These are phyloP conservation scores for Coccinonectria pachysandricola DNA, from an alignment of 2,329 filamentous ascomycete species.

Conservation along the genomic window DNA sequence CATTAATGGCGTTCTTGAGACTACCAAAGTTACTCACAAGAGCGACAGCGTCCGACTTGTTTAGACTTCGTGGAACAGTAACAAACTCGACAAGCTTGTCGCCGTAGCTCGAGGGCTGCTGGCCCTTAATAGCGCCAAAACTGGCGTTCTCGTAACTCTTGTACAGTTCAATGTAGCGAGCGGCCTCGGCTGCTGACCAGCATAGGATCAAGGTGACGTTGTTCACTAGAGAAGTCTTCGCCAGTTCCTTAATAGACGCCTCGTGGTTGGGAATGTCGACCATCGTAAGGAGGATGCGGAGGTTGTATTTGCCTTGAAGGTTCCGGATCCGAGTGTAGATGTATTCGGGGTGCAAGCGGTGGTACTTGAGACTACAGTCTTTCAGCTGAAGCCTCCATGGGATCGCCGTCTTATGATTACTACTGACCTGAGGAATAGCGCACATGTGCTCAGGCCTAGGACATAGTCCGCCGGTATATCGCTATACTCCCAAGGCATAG, in stretches of 20 bases:
- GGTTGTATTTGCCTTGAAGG: constrained; percentile 73
- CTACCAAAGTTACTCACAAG: constrained; percentile 89
- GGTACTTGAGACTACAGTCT: constrained; percentile 68
- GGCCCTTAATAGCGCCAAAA: constrained; percentile 73
- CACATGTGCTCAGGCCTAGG: constrained; percentile 77
- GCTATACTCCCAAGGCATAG: constrained; percentile 89
- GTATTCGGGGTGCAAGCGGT: constrained; percentile 94
- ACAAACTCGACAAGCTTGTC: constrained; percentile 88
- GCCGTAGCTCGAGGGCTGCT: constrained; percentile 73
- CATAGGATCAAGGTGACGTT: constrained; percentile 86
- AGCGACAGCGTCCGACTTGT: constrained; percentile 88
- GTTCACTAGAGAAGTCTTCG: constrained; percentile 86
- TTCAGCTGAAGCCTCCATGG: background rate
- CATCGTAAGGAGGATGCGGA: constrained; percentile 80
- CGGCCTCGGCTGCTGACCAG: constrained; percentile 91
- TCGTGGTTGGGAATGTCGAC: constrained; percentile 95
- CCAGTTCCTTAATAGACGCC: constrained; percentile 76
- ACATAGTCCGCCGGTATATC: constrained; percentile 95
- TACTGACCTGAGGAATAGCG: constrained; percentile 64
- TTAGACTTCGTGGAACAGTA: constrained; percentile 79
- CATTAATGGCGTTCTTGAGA: constrained; percentile 76
- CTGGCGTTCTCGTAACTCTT: constrained; percentile 84
- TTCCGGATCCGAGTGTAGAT: constrained; percentile 87
- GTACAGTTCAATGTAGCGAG: constrained; percentile 86
- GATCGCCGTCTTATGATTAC: background rate